phyloP scores from a whole-genome alignment of 495 filamentous ascomycete genomes.

The Aspergillus sclerotioniger region DNA sequence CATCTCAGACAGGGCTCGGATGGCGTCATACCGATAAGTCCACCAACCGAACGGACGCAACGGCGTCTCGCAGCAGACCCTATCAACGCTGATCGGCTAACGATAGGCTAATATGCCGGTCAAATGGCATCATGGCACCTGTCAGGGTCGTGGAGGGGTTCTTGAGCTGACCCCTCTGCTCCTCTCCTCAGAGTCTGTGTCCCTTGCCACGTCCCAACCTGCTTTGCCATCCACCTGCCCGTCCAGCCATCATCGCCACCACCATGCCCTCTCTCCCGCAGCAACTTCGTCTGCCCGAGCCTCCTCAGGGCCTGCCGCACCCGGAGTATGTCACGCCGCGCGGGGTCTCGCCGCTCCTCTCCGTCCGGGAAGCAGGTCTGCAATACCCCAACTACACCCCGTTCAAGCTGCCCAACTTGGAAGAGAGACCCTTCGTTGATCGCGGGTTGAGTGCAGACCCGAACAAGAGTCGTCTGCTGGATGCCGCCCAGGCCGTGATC shows the following conservation, averaged over 20 bases:
- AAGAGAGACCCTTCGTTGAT: conserved; percentile 8
- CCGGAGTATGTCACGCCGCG: conserved; percentile 9
- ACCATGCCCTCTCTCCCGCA: conserved; percentile 1
- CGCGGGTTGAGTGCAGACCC: conserved; percentile 10
- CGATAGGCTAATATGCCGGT: not conserved
- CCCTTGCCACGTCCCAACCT: not conserved
- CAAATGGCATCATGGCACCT: not conserved
- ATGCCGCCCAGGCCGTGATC: conserved; percentile 6
- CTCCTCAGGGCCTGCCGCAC: conserved; percentile 7
- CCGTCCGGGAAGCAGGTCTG: conserved; percentile 8
- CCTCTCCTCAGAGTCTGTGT: not conserved
- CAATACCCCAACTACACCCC: conserved; percentile 17
- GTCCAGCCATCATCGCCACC: no score
- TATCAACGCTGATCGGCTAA: not conserved
- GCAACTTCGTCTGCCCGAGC: conserved; percentile 1
- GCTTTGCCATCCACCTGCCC: no score
- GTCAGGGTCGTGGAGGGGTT: not conserved
- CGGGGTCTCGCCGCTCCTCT: conserved; percentile 9
- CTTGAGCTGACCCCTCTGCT: not conserved
- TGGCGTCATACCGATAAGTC: conserved; percentile 5
- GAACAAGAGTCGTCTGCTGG: conserved; percentile 7
- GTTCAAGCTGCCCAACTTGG: conserved; percentile 14
- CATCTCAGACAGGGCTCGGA: not conserved
- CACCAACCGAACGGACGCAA: conserved; percentile 1
- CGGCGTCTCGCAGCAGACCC: no score